A percentile compares a stretch with the other conserved stretches of the same genome.
Evolutionary conservation across 495 filamentous ascomycete genomes (phyloP).

Genomic region (Aspergillus cavernicola): DNA sequence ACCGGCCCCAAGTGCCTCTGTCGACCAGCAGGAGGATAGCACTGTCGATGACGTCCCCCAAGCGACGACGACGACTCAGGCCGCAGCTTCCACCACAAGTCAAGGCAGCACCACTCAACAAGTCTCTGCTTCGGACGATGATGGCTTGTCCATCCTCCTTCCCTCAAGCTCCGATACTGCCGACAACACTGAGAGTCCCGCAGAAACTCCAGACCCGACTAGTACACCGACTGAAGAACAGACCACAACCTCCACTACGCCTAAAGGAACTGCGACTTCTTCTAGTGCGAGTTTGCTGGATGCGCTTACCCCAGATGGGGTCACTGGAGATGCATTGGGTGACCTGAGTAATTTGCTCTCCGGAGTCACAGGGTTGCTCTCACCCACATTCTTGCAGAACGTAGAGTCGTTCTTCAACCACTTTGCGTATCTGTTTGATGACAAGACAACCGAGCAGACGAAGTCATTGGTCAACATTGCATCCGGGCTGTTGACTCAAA

Average conservation of each 20-base stretch:
- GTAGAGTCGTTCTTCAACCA: constrained; percentile 46
- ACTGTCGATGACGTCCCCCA: constrained; percentile 6
- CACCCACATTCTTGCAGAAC: constrained; percentile 34
- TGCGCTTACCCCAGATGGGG: constrained; percentile 6
- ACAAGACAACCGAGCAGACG: constrained; percentile 35
- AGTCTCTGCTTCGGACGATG: neutral
- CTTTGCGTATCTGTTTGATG: constrained; percentile 41
- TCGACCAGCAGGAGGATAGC: constrained; percentile 6
- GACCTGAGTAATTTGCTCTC: constrained; percentile 40
- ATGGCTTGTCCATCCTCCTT: neutral
- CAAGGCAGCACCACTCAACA: neutral
- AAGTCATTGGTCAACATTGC: constrained; percentile 30
- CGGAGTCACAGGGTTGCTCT: constrained; percentile 39
- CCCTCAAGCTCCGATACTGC: neutral
- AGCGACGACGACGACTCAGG: constrained; percentile 1
- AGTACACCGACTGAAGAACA: neutral
- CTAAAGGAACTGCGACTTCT: constrained; percentile 3
- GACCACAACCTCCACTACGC: neutral
- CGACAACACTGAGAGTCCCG: neutral
- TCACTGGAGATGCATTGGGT: constrained; percentile 20
- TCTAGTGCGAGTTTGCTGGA: neutral
- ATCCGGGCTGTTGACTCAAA: constrained; percentile 25
- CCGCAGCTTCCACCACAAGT: constrained; percentile 4
- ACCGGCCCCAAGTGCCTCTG: neutral
- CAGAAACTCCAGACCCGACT: constrained; percentile 4